Evolutionary conservation across 768 basidiomycete genomes (phyloP), one percentile per base, ranked within the genome.

Genomic region (Bullera alba): DNA sequence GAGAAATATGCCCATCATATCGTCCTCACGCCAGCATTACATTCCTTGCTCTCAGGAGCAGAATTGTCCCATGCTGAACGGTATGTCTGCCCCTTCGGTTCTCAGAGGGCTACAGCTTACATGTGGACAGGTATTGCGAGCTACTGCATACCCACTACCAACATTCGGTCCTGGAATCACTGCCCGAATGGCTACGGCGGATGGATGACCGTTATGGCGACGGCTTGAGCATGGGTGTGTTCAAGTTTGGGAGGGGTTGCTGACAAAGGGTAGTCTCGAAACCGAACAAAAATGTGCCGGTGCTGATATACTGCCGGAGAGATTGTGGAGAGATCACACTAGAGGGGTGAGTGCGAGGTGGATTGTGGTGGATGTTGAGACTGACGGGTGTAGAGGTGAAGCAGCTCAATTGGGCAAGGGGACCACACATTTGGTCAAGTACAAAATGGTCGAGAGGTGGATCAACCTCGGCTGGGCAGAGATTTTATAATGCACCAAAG

Each of bases 381-480:
- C 10, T 8, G 35, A 39, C 36, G 47, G 32, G 41, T 61, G 84
- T 39, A 65, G 91, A 53, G 87, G 87, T 23, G 79, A 81, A 28
- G 74, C 79, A 27, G 70, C 89, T 49, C 81, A 85, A 30, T 81
- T 93, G 78, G 77, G 80, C 45, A 85, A 84, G 61, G 87, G 84
- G 7, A 83, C 87, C 53, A 87, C 91, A 49, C 85, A 87, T 35
- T 65, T 93, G 16, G 78, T 85, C 16, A 84, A 83, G 19, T 95
- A 86, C 70, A 76, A 77, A 22, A 78, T 84, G 17, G 81, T 90
- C 4, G 84, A 90, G 51, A 54, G 58, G 17, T 72, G 64, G 63
- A 61, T 74, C 45, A 48, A 57, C n/a, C 54, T 65, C 2, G 70
- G 72, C 19, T 65, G 64, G 63, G 69, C 68, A 22, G 72, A 70